These are phyloP conservation scores for Sporothrix schenckii DNA, from an alignment of 2,329 filamentous ascomycete genomes.

Conservation along the genomic window DNA sequence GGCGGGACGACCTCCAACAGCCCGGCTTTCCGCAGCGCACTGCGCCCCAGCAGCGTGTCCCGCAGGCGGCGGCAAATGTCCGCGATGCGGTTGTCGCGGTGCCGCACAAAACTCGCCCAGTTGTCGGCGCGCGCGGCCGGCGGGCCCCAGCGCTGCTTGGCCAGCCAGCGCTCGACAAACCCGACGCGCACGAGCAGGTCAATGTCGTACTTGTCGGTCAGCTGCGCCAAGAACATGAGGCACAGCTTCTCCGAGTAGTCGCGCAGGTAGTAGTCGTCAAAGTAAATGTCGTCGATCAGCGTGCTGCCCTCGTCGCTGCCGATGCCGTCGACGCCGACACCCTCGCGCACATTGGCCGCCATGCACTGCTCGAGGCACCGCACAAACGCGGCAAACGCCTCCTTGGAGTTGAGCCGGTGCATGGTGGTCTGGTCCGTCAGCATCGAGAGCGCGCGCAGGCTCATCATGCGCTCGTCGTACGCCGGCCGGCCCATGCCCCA, in stretches of 20 bases:
- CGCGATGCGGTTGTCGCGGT: slow-evolving; percentile 56
- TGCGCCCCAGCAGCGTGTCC: slow-evolving; percentile 55
- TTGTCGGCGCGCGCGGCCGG: slow-evolving; percentile 54
- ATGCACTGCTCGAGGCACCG: slow-evolving; percentile 61
- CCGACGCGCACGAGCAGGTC: slow-evolving; percentile 62
- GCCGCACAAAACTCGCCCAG: slow-evolving; percentile 48
- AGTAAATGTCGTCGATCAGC: slow-evolving; percentile 57
- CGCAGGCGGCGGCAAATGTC: slow-evolving; percentile 56
- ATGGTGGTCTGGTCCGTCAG: slow-evolving; percentile 56
- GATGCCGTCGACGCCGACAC: neutral
- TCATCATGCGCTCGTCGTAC: slow-evolving; percentile 62
- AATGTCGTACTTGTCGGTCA: slow-evolving; percentile 63
- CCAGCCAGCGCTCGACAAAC: slow-evolving; percentile 74
- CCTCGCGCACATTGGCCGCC: slow-evolving; percentile 43
- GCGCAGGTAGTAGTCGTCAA: slow-evolving; percentile 65
- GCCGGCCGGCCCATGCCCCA: slow-evolving; percentile 61
- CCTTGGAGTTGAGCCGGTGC: slow-evolving; percentile 53
- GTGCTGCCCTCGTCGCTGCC: slow-evolving; percentile 42
- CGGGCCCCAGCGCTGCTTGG: slow-evolving; percentile 66
- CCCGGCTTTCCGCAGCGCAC: slow-evolving; percentile 55
- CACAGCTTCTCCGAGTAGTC: slow-evolving; percentile 64
- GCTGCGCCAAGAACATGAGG: slow-evolving; percentile 59
- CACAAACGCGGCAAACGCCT: slow-evolving; percentile 61
- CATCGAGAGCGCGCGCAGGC: slow-evolving; percentile 59
- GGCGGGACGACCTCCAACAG: slow-evolving; percentile 46